Percentiles rank a stretch among this genome's conserved stretches.
Conservation (phyloP, 148 eudicot species). For the Oxyria digyna region DNA sequence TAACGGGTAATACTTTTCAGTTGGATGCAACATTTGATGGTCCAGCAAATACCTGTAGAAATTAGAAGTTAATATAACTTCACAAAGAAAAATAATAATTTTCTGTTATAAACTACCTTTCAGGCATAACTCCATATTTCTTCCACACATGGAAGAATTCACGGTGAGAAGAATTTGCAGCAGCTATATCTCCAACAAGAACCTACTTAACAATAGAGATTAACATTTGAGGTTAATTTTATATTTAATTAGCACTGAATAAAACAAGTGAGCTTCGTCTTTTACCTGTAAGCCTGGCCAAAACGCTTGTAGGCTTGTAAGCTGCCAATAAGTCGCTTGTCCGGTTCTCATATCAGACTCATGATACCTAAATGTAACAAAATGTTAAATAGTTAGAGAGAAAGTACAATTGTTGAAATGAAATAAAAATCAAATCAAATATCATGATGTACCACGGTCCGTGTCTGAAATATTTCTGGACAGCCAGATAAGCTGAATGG, state of each 20-base stretch:
- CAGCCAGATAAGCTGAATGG: constrained; percentile 88
- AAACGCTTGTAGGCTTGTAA: constrained; percentile 97
- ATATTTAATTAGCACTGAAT: not conserved
- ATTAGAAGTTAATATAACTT: constrained; percentile 7
- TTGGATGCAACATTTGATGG: constrained; percentile 86
- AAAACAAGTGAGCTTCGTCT: constrained; percentile 5
- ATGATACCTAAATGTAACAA: constrained; percentile 73
- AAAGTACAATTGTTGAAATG: no score
- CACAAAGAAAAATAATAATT: not conserved
- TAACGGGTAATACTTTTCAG: constrained; percentile 90
- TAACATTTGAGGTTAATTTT: constrained; percentile 2
- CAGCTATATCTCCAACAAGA: constrained; percentile 80
- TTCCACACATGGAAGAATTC: constrained; percentile 86
- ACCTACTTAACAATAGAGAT: constrained; percentile 37
- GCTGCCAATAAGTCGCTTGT: constrained; percentile 87
- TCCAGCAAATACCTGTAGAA: constrained; percentile 70
- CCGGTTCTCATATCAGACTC: constrained; percentile 99
- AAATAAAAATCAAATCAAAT: not conserved
- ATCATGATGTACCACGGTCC: constrained; percentile 62
- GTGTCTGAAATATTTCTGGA: constrained; percentile 85
- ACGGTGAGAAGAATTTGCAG: constrained; percentile 92
- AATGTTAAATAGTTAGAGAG: not conserved
- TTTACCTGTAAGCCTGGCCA: constrained; percentile 97
- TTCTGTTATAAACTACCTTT: constrained; percentile 36
- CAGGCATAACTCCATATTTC: constrained; percentile 82